Conservation (phyloP, 495 filamentous ascomycete species). For the Xylaria longipes region DNA sequence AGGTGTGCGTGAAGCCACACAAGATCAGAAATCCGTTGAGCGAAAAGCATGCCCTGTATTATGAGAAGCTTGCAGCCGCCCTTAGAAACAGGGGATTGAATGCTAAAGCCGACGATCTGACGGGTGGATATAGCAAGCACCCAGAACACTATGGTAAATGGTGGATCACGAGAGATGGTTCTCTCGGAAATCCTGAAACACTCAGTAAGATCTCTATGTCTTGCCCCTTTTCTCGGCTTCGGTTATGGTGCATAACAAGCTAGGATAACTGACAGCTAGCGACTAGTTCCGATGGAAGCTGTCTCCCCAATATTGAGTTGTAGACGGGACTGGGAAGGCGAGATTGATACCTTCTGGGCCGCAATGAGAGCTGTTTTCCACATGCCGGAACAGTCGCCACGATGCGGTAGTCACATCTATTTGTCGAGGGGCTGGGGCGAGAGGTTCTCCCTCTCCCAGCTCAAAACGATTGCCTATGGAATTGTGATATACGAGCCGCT, state of each 20-base stretch:
- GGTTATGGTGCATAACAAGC: background rate
- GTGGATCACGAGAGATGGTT: slow-evolving; percentile 5
- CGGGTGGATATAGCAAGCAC: background rate
- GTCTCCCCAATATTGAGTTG: slow-evolving; percentile 32
- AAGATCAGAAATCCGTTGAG: slow-evolving; percentile 12
- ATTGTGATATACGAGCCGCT: slow-evolving; percentile 30
- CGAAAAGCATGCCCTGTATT: slow-evolving; percentile 12
- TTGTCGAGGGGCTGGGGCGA: slow-evolving; percentile 23
- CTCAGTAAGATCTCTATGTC: slow-evolving; percentile 2
- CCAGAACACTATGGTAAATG: background rate
- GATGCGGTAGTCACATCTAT: slow-evolving; percentile 32
- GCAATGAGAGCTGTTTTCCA: slow-evolving; percentile 32
- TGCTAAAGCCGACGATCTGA: background rate
- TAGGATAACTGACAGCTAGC: slow-evolving; percentile 14
- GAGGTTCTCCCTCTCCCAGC: slow-evolving; percentile 29
- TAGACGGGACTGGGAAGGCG: slow-evolving; percentile 14
- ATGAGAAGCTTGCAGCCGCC: slow-evolving; percentile 6
- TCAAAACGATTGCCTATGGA: slow-evolving; percentile 32
- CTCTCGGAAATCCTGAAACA: background rate
- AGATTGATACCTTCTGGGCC: slow-evolving; percentile 32
- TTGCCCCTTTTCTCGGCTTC: background rate
- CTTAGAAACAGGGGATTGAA: background rate
- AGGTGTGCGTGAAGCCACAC: slow-evolving; percentile 9
- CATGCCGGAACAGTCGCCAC: slow-evolving; percentile 22
- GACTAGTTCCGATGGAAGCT: slow-evolving; percentile 32